phyloP scores from a whole-genome alignment of 1,139 yeast genomes.

The Yamadazyma triangularis region DNA sequence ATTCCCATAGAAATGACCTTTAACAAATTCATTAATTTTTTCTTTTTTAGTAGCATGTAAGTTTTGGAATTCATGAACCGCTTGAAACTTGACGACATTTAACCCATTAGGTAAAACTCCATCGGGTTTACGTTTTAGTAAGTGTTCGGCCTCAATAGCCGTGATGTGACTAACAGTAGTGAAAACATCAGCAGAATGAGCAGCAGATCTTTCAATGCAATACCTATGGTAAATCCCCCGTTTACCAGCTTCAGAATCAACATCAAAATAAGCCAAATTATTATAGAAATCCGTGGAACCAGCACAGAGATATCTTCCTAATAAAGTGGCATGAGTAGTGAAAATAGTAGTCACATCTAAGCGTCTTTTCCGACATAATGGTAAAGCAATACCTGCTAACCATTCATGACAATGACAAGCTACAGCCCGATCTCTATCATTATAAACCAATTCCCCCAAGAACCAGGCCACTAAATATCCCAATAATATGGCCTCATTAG shows the following conservation, averaged over 20 bases:
- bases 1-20: conserved; percentile 97
- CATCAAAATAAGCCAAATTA: conserved; percentile 85
- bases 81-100: conserved; percentile 93
- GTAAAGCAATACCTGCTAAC: conserved; percentile 96
- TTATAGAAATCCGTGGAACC: conserved; percentile 95
- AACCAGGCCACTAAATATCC: conserved; percentile 98
- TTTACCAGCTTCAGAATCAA: conserved; percentile 97
- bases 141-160: conserved; percentile 90
- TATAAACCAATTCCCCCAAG: conserved; percentile 82
- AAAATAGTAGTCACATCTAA: conserved; percentile 93
- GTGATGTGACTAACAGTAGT: conserved; percentile 97
- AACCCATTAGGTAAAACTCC: conserved; percentile 97
- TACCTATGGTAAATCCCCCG: conserved; percentile 96
- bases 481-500: conserved; percentile 86
- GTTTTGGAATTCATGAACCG: conserved; percentile 97
- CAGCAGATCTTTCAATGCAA: conserved; percentile 94
- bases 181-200: conserved; percentile 94
- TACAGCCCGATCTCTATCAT: conserved; percentile 81
- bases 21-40: conserved; percentile 87
- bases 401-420: conserved; percentile 97
- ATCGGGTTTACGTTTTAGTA: conserved; percentile 92
- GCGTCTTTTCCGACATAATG: conserved; percentile 85
- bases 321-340: conserved; percentile 94
- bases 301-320: conserved; percentile 94
- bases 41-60: conserved; percentile 89